Percentiles rank a stretch among this genome's conserved stretches.
Conservation (phyloP, 805 yeast genomes). For the Peterozyma toletana region DNA sequence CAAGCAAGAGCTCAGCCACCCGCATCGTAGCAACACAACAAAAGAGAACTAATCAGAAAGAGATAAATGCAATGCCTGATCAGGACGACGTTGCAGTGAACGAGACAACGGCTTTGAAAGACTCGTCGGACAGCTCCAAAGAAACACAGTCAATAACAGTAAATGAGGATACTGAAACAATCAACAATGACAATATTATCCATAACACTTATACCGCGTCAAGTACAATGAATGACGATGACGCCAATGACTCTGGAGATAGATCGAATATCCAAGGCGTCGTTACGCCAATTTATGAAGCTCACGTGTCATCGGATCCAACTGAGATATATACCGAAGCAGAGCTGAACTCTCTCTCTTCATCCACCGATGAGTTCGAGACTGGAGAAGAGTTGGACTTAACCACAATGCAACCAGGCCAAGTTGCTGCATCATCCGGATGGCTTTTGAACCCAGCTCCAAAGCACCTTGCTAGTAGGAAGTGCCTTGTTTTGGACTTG, state of each 20-base stretch:
- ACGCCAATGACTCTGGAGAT: constrained; percentile 3
- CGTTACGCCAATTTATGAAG: background rate
- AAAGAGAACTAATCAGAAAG: background rate
- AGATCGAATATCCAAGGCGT: background rate
- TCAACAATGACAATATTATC: constrained; percentile 11
- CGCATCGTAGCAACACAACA: background rate
- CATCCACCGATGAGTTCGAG: constrained; percentile 6
- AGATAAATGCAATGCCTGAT: background rate
- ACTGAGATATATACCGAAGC: constrained; percentile 1
- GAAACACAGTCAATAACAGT: constrained; percentile 14
- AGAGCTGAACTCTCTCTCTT: constrained; percentile 7
- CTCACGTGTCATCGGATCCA: background rate
- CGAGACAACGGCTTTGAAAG: constrained; percentile 23
- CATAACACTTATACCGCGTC: background rate
- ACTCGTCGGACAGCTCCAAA: constrained; percentile 26
- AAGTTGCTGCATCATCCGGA: constrained; percentile 58
- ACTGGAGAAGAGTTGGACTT: constrained; percentile 44
- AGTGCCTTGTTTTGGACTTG: constrained; percentile 84
- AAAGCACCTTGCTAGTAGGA: constrained; percentile 47
- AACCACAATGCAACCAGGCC: constrained; percentile 64
- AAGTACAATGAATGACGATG: constrained; percentile 5
- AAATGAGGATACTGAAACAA: constrained; percentile 18
- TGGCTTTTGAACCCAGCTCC: constrained; percentile 55
- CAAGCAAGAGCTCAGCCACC: background rate
- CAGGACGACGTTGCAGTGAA: constrained; percentile 11